phyloP scores from a whole-genome alignment of 2,329 filamentous ascomycete genomes.

The Calonectria fujianensis region DNA sequence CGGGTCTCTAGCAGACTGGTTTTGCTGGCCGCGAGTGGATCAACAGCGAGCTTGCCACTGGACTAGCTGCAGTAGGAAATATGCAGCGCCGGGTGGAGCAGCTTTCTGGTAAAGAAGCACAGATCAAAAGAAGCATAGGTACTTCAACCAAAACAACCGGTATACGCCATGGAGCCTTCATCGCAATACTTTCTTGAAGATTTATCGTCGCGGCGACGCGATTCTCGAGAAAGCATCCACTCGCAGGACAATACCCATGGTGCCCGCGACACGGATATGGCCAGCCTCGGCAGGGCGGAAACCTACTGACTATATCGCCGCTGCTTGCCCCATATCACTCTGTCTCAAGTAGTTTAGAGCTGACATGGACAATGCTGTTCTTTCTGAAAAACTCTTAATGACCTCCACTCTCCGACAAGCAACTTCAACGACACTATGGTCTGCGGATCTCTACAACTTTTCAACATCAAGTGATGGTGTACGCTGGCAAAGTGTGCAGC shows the following conservation, averaged over 20 bases:
- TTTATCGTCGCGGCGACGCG: not conserved
- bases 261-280: not conserved
- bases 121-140: not conserved
- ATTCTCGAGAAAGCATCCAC: not conserved
- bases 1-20: not conserved
- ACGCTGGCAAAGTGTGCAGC: no score
- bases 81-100: not conserved
- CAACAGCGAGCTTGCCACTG: not conserved
- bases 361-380: no score
- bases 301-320: no score
- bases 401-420: no score
- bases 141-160: not conserved
- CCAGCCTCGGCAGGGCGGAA: no score
- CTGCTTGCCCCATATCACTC: no score
- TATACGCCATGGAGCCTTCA: not conserved
- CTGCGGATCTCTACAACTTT: no score
- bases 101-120: not conserved
- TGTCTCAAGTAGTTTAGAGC: no score
- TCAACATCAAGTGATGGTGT: no score
- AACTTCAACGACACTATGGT: no score
- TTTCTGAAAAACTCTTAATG: no score
- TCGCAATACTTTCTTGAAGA: not conserved
- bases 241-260: not conserved
- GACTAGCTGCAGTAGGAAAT: not conserved
- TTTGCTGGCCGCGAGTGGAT: not conserved